phyloP scores from a whole-genome alignment of 495 filamentous ascomycete species.

The Choiromyces venosus region DNA sequence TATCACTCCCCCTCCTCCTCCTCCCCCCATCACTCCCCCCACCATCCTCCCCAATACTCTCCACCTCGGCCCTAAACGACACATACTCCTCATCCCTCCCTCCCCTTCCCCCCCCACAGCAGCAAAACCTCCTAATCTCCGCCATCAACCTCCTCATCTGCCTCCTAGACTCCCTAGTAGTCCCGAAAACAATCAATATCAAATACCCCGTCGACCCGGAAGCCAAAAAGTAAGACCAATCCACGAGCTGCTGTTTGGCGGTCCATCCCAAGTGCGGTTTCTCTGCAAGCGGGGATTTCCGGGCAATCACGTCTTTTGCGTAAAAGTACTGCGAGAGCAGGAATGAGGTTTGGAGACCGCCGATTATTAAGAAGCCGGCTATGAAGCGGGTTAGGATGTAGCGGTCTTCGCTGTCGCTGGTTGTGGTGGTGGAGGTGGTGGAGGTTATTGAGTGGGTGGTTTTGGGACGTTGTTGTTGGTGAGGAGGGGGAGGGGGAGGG shows the following conservation, averaged over 20 bases:
- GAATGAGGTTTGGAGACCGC: conserved; percentile 35
- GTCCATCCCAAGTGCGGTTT: conserved; percentile 25
- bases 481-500: not conserved
- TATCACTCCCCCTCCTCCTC: conserved; percentile 5
- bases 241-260: conserved; percentile 19
- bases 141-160: conserved; percentile 22
- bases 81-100: conserved; percentile 20
- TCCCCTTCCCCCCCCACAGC: not conserved
- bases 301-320: conserved; percentile 9
- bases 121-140: conserved; percentile 8
- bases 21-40: not conserved
- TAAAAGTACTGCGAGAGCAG: conserved; percentile 29
- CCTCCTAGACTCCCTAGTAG: conserved; percentile 23
- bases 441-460: conserved; percentile 7
- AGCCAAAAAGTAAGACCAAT: conserved; percentile 36
- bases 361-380: conserved; percentile 28
- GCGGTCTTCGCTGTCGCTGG: conserved; percentile 22
- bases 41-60: not conserved
- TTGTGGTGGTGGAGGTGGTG: not conserved
- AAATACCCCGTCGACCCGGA: conserved; percentile 35
- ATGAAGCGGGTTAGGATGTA: conserved; percentile 34
- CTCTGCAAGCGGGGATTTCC: conserved; percentile 10
- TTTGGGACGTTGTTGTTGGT: conserved; percentile 4
- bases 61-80: conserved; percentile 14
- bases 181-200: conserved; percentile 32